Base-by-base conservation (phyloP, 495 filamentous ascomycete species). In the Penicillium flavigenum region DNA sequence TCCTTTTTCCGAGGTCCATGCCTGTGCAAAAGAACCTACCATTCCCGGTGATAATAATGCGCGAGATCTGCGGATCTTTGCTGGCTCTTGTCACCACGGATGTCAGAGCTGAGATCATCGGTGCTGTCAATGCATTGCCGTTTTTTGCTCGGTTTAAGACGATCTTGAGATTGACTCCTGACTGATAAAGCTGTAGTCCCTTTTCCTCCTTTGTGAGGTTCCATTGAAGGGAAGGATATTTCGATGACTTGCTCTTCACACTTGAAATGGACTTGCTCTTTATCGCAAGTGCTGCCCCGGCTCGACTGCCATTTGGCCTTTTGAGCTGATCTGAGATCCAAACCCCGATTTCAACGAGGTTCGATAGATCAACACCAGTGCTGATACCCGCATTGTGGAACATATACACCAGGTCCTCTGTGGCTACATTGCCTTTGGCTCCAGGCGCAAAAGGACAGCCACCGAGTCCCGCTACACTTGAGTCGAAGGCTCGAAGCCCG, bases 371-470 rank as follows among this genome's bases (percentile, higher is more conserved):
- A 22, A 80, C 60, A 1, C 73, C 75, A 0, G 77, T 79, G 4
- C 59, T 42, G 19, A 80, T 60, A 0, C 75, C 76, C 0, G 66
- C 67, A 16, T 66, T 67, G 5, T 78, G 61, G 24, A 80, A 75
- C 62, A 75, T 73, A 31, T 70, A 68, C 1, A 74, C 76, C 20
- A 80, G 17, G 41, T 76, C 75, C 47, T 78, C 76, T 0, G 72
- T 72, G 2, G 75, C 68, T 4, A 78, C 70, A 55, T 79, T 80
- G 1, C 77, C 77, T 27, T 72, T 75, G 16, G 77, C 77, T 8
- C 77, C 77, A 9, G 73, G 72, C 5, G 76, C 76, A 62, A 73
- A 79, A 0, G 77, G 77, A 54, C 77, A 80, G 0, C 77, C 77
- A 3, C 77, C 77, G 0, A 80, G 71, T 3, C 77, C 76, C 0